Base-by-base conservation (phyloP, 1,284 basidiomycete species). In the Irpex sp. region DNA sequence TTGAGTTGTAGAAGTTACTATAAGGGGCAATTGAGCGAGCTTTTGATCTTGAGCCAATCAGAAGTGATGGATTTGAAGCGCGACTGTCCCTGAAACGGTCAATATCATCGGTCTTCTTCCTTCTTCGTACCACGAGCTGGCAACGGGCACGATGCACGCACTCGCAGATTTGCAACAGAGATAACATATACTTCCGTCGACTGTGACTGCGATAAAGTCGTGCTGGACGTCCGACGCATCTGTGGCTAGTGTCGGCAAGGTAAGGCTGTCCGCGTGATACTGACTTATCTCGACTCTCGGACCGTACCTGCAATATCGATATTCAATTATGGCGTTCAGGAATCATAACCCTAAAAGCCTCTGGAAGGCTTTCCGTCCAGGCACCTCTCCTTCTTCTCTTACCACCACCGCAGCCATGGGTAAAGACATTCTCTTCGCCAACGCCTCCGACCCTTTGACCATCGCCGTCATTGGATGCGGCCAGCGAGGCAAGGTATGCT, bases 391-490 rank as follows among this genome's bases (percentile, higher is more conserved):
- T 11, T 48, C 61, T 34, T 13, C 15, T 47, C 11, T n/a, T n/a
- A 47, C 44, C 44, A 47, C 13, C 44, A 47, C 44, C 49, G 19
- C 49, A 60, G 67, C 17, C 60, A 77, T 76, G 74, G 69, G 68
- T 15, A 58, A 71, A 60, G 67, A 72, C 48, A 60, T 71, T 4
- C 60, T 63, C 49, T 64, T 61, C 47, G 51, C 66, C 26, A n/a
- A 13, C 49, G 21, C 9, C 49, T 52, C 60, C 19, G 68, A 71
- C 56, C 80, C 80, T 13, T 73, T 85, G 21, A 84, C 80, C 4
- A 62, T 85, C 15, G 82, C 80, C 21, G 73, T 85, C 63, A 76
- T 94, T 54, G 94, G 93, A 21, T 93, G 91, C 68, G 93, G 93
- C 2, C 88, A 92, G 73, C 86, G 93, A 63, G 93, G 93, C 63